These are phyloP conservation scores for Trichoderma endophyticum DNA, from an alignment of 2,329 filamentous ascomycete species.

Conservation along the genomic window DNA sequence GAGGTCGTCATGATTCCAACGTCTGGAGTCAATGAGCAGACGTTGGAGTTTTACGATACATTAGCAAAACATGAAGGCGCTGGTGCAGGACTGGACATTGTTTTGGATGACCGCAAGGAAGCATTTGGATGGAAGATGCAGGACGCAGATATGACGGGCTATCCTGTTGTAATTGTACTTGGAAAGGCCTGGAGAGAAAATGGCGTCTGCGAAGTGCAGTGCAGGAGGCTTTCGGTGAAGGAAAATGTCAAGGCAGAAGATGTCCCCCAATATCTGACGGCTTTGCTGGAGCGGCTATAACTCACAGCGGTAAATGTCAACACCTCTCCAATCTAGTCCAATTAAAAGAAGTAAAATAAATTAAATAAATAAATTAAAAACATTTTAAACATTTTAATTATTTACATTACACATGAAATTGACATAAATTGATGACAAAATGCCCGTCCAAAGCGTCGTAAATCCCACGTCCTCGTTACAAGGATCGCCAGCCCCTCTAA, in stretches of 20 bases:
- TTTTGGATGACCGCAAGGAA: constrained; percentile 70
- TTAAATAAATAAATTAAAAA: not conserved
- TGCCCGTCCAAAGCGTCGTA: not conserved
- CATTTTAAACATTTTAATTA: not conserved
- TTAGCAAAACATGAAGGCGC: constrained; percentile 36
- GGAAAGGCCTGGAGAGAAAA: constrained; percentile 65
- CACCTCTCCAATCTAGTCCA: not conserved
- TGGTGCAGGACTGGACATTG: constrained; percentile 51
- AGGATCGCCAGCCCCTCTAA: constrained; percentile 32
- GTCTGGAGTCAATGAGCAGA: constrained; percentile 45
- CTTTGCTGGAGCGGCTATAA: constrained; percentile 49
- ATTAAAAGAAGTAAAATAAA: not conserved
- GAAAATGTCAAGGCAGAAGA: constrained; percentile 52
- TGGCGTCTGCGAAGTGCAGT: constrained; percentile 72
- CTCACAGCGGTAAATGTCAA: constrained; percentile 30
- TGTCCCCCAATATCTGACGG: constrained; percentile 44
- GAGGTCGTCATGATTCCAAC: constrained; percentile 65
- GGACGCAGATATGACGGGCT: constrained; percentile 87
- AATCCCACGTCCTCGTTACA: constrained; percentile 27
- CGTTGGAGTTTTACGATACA: constrained; percentile 60
- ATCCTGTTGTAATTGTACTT: constrained; percentile 77
- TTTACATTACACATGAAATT: not conserved
- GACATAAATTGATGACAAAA: not conserved
- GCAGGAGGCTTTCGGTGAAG: constrained; percentile 62
- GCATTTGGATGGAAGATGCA: constrained; percentile 79